Conservation (phyloP, 306 rosid species). For the Glycine soja region DNA sequence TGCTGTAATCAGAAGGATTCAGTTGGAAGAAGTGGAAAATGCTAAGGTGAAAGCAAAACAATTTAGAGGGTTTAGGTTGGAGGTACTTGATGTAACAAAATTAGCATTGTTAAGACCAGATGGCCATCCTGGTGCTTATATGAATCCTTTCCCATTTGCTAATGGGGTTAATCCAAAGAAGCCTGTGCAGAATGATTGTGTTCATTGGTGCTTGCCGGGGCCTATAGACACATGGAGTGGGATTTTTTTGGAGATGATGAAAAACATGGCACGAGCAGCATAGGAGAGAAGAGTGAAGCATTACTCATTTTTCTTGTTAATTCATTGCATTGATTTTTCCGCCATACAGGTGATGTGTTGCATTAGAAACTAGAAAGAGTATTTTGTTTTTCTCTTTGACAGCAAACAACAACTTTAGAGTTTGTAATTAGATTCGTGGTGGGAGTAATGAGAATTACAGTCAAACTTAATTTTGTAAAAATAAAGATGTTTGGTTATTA, state of each 20-base stretch:
- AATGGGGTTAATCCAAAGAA: too few species aligned
- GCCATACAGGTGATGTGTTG: neutral
- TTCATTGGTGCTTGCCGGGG: constrained; percentile 12
- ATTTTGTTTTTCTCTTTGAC: neutral
- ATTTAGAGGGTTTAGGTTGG: constrained; percentile 51
- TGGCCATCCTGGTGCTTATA: neutral
- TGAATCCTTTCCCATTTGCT: constrained; percentile 4
- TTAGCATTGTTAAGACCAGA: constrained; percentile 5
- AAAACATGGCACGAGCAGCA: constrained; percentile 39
- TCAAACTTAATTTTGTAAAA: too few species aligned
- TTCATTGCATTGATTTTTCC: constrained; percentile 8
- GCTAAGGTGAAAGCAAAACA: constrained; percentile 54
- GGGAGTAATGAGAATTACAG: neutral
- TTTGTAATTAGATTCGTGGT: neutral
- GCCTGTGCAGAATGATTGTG: constrained; percentile 6
- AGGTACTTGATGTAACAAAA: constrained; percentile 7
- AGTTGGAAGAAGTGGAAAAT: constrained; percentile 67
- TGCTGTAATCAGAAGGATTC: constrained; percentile 64
- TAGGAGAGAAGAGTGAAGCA: constrained; percentile 26
- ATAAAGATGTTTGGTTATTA: too few species aligned
- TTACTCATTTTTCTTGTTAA: neutral
- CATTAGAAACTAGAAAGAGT: neutral
- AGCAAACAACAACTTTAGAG: constrained; percentile 2
- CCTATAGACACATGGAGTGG: constrained; percentile 46
- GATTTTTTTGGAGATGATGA: constrained; percentile 55